Evolutionary conservation across 208 protist genomes (phyloP), one percentile per base, ranked within the genome.

Genomic region (Blastocrithidia nonstop): DNA sequence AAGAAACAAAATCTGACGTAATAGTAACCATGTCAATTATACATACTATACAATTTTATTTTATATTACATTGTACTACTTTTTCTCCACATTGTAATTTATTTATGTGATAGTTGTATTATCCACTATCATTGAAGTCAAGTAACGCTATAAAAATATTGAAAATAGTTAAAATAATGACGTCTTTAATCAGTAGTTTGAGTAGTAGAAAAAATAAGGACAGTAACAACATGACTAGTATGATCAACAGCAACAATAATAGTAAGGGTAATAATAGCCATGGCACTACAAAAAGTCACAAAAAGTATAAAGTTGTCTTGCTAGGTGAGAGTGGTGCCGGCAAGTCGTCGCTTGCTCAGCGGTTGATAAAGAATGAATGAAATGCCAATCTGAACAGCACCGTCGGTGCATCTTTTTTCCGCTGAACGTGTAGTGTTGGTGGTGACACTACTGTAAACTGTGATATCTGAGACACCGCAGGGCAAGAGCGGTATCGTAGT

Each of bases 401-500:
- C 4, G 75, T 88, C 29, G 85, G 85, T 32, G 85, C 79, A 23
- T 83, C 68, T 19, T 91, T 91, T 48, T 83, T 87, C 39, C 61
- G 74, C 22, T 88, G 82, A 64, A 55, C 67, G 25, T 75, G 79
- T 43, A 48, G 55, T n/a, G 50, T 89, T 20, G 60, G 46, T 7
- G 66, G 78, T 41, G 69, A 45, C 26, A 54, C 54, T 6, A 40
- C 51, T 4, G 67, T 94, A 15, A 65, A 79, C 50, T 77, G 89
- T 25, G 79, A 91, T 39, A 91, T 94, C 31, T 94, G 85, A 82
- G 85, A 94, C 45, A 94, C 85, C 0, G 85, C 85, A 0, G 85
- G 85, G 1, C 85, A 93, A 71, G 85, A 93, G 52, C 66, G 77
- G 6, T 93, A 88, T 56, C 79, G 73, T 57, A 81, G 82, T 45